These are phyloP conservation scores for Vitis labrusca DNA, from an alignment of 164 flowering plant species.

Conservation along the genomic window DNA sequence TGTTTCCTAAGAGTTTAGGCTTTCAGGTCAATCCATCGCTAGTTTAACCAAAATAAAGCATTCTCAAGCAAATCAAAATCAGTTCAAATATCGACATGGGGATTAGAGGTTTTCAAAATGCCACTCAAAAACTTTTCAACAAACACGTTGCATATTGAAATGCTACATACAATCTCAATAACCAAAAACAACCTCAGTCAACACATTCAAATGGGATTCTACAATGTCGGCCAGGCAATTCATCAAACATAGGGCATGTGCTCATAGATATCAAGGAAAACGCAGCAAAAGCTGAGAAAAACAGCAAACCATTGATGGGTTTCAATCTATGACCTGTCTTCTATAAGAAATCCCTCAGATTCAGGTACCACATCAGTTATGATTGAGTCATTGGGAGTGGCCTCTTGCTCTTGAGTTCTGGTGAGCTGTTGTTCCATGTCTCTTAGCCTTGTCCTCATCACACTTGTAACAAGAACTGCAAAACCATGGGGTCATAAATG, in stretches of 20 bases:
- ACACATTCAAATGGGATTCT: neutral
- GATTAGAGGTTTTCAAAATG: too few species aligned
- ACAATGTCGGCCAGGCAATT: slow-evolving; percentile 12
- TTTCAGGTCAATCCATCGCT: too few species aligned
- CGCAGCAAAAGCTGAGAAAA: too few species aligned
- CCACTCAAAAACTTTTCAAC: too few species aligned
- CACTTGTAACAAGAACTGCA: slow-evolving; percentile 57
- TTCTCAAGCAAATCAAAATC: too few species aligned
- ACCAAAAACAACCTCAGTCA: neutral
- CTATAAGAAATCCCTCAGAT: slow-evolving; percentile 14
- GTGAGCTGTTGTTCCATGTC: slow-evolving; percentile 54
- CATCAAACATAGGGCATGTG: slow-evolving; percentile 22
- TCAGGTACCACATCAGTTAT: slow-evolving; percentile 10
- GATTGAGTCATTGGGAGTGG: slow-evolving; percentile 12
- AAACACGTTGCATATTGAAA: too few species aligned
- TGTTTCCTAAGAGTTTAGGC: too few species aligned
- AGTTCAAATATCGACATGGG: too few species aligned
- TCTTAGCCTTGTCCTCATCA: slow-evolving; percentile 43
- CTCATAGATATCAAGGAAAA: neutral
- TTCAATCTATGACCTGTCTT: slow-evolving; percentile 17
- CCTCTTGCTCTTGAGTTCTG: slow-evolving; percentile 26
- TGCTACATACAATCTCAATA: neutral
- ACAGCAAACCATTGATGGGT: neutral
- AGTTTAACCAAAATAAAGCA: too few species aligned
- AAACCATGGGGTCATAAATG: neutral